These are phyloP conservation scores for Colletotrichum scovillei DNA, from an alignment of 2,329 filamentous ascomycete genomes.

Conservation along the genomic window DNA sequence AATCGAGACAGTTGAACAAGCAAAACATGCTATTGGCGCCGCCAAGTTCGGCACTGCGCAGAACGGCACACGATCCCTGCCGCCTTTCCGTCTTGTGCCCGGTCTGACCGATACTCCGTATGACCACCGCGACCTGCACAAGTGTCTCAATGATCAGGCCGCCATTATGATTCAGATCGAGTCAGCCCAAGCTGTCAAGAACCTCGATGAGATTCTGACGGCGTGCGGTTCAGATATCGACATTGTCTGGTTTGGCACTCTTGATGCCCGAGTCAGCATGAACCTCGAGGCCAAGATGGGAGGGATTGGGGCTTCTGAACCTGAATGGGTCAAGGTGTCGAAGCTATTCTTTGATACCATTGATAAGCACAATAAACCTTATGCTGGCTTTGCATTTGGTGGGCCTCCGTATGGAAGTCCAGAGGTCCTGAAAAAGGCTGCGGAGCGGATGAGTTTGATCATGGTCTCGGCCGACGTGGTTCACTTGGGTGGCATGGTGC, in stretches of 20 bases:
- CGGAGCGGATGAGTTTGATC: conserved; percentile 42
- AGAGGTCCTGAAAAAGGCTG: conserved; percentile 40
- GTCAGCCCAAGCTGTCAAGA: conserved; percentile 52
- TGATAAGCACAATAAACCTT: conserved; percentile 59
- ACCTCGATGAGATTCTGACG: conserved; percentile 60
- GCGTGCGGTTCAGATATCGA: conserved; percentile 56
- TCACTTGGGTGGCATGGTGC: conserved; percentile 38
- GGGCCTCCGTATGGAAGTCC: conserved; percentile 39
- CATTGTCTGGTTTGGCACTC: conserved; percentile 57
- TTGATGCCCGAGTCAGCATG: conserved; percentile 60
- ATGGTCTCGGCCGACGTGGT: conserved; percentile 39
- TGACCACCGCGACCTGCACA: conserved; percentile 48
- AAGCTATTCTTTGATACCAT: conserved; percentile 50
- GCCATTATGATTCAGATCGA: conserved; percentile 62
- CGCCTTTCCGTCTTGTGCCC: conserved; percentile 54
- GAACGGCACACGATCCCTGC: conserved; percentile 56
- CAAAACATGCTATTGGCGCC: conserved; percentile 53
- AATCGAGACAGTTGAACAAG: conserved; percentile 59
- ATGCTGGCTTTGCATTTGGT: conserved; percentile 46
- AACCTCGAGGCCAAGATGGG: conserved; percentile 48
- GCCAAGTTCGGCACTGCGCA: conserved; percentile 55
- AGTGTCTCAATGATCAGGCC: conserved; percentile 57
- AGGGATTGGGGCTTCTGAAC: conserved; percentile 47
- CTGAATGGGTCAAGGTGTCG: conserved; percentile 53
- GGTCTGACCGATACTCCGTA: conserved; percentile 50